These are phyloP conservation scores for Thalassiosira sp. DNA, from an alignment of 352 stramenopile species.

Conservation along the genomic window DNA sequence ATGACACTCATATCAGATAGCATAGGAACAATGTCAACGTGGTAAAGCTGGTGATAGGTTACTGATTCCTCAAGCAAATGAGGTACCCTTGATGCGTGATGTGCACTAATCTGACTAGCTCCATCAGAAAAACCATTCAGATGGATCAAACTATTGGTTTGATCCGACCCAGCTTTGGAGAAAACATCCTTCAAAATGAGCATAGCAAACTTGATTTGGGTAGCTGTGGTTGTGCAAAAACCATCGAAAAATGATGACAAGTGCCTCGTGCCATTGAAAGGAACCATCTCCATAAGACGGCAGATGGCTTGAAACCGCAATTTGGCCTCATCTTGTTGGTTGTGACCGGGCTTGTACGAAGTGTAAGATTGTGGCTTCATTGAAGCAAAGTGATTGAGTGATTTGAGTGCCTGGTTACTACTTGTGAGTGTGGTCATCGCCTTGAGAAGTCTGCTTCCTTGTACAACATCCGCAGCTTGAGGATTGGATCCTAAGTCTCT, in stretches of 20 bases:
- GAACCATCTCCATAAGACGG: conserved; percentile 45
- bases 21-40: conserved; percentile 28
- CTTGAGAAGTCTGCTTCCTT: conserved; percentile 50
- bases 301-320: conserved; percentile 43
- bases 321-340: conserved; percentile 21
- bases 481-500: conserved; percentile 49
- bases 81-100: conserved; percentile 28
- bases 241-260: conserved; percentile 55
- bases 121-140: conserved; percentile 21
- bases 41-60: conserved; percentile 46
- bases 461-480: conserved; percentile 31
- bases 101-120: conserved; percentile 8
- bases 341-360: conserved; percentile 8
- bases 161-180: conserved; percentile 3
- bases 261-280: conserved; percentile 7
- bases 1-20: conserved; percentile 56
- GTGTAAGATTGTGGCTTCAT: conserved; percentile 23
- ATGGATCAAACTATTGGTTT: conserved; percentile 7
- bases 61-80: conserved; percentile 58
- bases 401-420: conserved; percentile 15
- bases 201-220: conserved; percentile 52
- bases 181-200: conserved; percentile 20
- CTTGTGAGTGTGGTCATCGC: conserved; percentile 28
- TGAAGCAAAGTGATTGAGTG: conserved; percentile 32
- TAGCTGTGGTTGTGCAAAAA: conserved; percentile 41